phyloP scores from a whole-genome alignment of 805 yeast genomes.

The Dipodascopsis uninucleata region DNA sequence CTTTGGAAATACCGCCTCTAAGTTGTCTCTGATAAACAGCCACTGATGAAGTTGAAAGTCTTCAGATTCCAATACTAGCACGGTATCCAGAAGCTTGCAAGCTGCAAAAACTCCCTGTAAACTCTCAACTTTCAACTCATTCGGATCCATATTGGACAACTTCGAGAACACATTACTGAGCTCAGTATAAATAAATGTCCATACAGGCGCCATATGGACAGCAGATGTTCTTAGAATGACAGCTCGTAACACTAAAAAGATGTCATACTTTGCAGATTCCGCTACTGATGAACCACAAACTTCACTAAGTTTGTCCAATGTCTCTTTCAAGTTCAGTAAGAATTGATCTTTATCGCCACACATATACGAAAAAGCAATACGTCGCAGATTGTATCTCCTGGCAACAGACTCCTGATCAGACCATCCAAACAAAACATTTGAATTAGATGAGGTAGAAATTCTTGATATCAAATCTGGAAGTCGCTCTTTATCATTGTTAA shows the following conservation, averaged over 20 bases:
- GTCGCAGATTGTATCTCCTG: slow-evolving; percentile 52
- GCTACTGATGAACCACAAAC: slow-evolving; percentile 35
- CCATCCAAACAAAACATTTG: slow-evolving; percentile 68
- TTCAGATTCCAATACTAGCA: slow-evolving; percentile 65
- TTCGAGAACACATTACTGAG: slow-evolving; percentile 51
- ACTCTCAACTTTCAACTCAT: slow-evolving; percentile 36
- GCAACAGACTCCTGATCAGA: slow-evolving; percentile 62
- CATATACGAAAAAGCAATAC: slow-evolving; percentile 61
- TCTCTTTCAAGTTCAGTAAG: slow-evolving; percentile 45
- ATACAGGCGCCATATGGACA: slow-evolving; percentile 60
- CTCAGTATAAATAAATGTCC: slow-evolving; percentile 65
- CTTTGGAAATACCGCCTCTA: slow-evolving; percentile 52
- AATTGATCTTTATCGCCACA: slow-evolving; percentile 59
- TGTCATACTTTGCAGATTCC: slow-evolving; percentile 40
- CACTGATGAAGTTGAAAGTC: slow-evolving; percentile 77
- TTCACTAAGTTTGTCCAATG: slow-evolving; percentile 48
- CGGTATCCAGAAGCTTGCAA: slow-evolving; percentile 73
- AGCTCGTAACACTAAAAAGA: slow-evolving; percentile 60
- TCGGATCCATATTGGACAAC: slow-evolving; percentile 31
- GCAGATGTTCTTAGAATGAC: slow-evolving; percentile 60
- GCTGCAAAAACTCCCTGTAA: slow-evolving; percentile 50
- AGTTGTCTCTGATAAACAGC: slow-evolving; percentile 73
- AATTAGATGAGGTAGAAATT: slow-evolving; percentile 47
- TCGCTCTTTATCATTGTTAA: slow-evolving; percentile 57
- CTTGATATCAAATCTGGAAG: slow-evolving; percentile 48